Base-by-base conservation (phyloP, 108 stramenopile genomes). In the Mediolabrus comicus region DNA sequence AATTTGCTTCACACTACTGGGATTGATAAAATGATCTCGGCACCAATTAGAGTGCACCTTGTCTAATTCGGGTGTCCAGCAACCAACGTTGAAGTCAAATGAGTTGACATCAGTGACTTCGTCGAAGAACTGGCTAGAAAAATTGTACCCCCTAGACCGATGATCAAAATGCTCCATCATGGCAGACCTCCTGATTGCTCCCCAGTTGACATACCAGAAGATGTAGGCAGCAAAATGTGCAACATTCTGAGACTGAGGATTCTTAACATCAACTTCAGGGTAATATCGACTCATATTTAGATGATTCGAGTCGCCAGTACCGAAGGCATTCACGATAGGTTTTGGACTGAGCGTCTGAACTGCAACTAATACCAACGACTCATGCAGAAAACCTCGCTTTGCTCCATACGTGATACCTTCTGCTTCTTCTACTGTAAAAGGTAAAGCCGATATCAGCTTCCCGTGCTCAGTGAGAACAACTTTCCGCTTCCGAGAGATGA, bases 181-280 rank as follows among this genome's bases (percentile, higher is more conserved):
- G 13, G 74, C 74, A 31, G 65, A 11, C 10, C 67, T 46, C 9
- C 72, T 31, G 33, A 59, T 55, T 1, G 11, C 13, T 43, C 69
- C 78, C 80, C 83, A 81, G 9, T 65, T 36, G 0, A 53, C 43
- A 38, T 79, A 70, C 84, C 81, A 85, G 49, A 36, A 85, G 31
- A 82, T 54, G 41, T 69, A 85, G 3, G 84, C 84, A 16, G 81
- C 53, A 24, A 85, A 53, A 69, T 82, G 69, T 12, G 84, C 84
- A 3, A 83, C 39, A 6, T 35, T 49, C 28, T 79, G 58, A 14
- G 76, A 74, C 31, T 43, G 61, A 17, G 67, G 66, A 62, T 76
- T 67, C 49, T 71, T 65, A 14, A 33, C 43, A 13, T 67, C 53
- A 10, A 67, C 84, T 22, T 70, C 19, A 13, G 57, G 68, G 39